Evolutionary conservation across 345 rosid species (phyloP).

Genomic region (Stellera chamaejasme): DNA sequence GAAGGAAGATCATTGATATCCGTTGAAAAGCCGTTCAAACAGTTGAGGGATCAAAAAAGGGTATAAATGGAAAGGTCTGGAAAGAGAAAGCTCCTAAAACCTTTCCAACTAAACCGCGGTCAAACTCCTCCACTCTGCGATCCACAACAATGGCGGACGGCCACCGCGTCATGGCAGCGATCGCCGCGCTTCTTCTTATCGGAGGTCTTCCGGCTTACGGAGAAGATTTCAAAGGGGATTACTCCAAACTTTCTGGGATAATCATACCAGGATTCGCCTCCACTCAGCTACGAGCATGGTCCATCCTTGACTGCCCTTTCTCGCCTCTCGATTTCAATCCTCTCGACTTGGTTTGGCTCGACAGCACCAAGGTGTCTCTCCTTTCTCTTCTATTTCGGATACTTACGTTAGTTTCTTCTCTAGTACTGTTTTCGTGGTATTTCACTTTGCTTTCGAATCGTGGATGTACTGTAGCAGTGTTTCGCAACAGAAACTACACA

Average conservation of each 20-base stretch:
- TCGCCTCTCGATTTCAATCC: constrained; percentile 97
- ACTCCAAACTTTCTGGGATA: constrained; percentile 81
- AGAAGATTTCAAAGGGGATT: constrained; percentile 44
- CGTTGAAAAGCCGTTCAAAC: too few species aligned
- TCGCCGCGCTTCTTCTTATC: constrained; percentile 11
- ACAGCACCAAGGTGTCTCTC: constrained; percentile 71
- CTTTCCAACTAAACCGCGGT: constrained; percentile 2
- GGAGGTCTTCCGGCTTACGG: constrained; percentile 18
- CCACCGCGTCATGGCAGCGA: constrained; percentile 1
- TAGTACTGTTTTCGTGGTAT: too few species aligned
- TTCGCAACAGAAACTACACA: too few species aligned
- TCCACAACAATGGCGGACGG: background rate
- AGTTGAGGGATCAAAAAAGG: background rate
- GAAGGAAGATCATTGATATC: too few species aligned
- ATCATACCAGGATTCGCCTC: constrained; percentile 98
- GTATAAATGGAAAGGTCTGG: background rate
- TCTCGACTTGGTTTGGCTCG: constrained; percentile 97
- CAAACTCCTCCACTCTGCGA: constrained; percentile 1
- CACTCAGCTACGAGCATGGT: constrained; percentile 97
- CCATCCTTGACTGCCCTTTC: constrained; percentile 94
- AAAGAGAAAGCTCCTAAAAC: background rate
- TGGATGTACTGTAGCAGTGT: too few species aligned
- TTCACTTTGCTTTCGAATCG: too few species aligned
- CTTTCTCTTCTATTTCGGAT: background rate
- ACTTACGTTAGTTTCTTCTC: background rate